These are phyloP conservation scores for Aethionema arabicum DNA, from an alignment of 345 rosid genomes.

Conservation along the genomic window DNA sequence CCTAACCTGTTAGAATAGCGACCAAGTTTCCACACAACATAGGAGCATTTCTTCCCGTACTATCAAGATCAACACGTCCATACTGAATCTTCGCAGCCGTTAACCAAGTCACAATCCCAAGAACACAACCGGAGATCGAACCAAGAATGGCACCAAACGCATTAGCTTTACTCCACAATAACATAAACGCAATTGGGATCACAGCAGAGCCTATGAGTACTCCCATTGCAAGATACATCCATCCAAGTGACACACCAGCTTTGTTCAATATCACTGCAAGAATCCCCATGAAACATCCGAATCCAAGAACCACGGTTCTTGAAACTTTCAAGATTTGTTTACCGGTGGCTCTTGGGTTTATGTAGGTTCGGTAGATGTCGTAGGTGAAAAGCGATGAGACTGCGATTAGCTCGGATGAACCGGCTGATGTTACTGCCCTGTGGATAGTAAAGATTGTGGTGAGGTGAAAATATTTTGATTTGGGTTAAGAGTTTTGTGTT, in stretches of 20 bases:
- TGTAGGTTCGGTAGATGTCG: constrained; percentile 84
- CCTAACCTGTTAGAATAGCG: constrained; percentile 52
- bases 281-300: constrained; percentile 95
- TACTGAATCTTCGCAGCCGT: constrained; percentile 61
- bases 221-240: constrained; percentile 98
- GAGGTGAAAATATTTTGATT: constrained; percentile 1
- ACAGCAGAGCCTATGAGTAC: constrained; percentile 89
- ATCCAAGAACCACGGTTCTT: constrained; percentile 65
- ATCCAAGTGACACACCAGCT: constrained; percentile 86
- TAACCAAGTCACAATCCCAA: constrained; percentile 77
- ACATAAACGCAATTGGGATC: constrained; percentile 87
- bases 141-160: constrained; percentile 81
- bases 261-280: constrained; percentile 81
- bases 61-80: constrained; percentile 64
- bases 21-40: constrained; percentile 90
- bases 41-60: constrained; percentile 79
- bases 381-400: constrained; percentile 90
- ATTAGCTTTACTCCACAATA: constrained; percentile 89
- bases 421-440: constrained; percentile 98
- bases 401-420: constrained; percentile 84
- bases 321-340: constrained; percentile 69
- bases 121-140: constrained; percentile 58
- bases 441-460: neutral
- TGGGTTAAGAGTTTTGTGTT: neutral
- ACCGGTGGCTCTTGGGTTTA: constrained; percentile 78